phyloP scores from a whole-genome alignment of 1,284 basidiomycete genomes.

The Pseudozyma sp. region DNA sequence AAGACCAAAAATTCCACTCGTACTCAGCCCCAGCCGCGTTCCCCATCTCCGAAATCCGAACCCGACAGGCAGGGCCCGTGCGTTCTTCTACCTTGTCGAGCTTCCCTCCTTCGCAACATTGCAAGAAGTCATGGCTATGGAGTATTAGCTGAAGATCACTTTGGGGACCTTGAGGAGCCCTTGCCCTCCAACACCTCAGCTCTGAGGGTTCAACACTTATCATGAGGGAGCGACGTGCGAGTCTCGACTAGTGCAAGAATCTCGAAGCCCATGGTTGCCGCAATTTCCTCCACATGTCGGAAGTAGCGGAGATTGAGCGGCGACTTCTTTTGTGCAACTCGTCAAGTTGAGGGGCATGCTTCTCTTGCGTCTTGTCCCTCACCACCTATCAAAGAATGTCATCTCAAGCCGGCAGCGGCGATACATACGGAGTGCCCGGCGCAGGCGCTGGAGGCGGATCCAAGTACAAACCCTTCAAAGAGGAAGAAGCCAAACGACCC shows the following conservation, averaged over 20 bases:
- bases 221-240: too few relatives aligned
- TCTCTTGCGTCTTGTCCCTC: neutral
- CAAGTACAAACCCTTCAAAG: conserved; percentile 50
- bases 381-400: conserved; percentile 13
- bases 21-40: neutral
- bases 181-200: too few relatives aligned
- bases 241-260: too few relatives aligned
- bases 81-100: neutral
- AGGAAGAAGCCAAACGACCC: conserved; percentile 36
- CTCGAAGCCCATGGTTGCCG: neutral
- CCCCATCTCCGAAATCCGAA: conserved; percentile 4
- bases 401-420: conserved; percentile 8
- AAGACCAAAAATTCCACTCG: conserved; percentile 1
- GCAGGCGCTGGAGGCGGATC: conserved; percentile 36
- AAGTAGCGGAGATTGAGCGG: conserved; percentile 22
- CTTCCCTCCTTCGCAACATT: neutral
- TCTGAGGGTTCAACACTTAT: too few relatives aligned
- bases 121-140: neutral
- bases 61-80: neutral
- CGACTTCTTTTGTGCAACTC: neutral
- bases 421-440: conserved; percentile 44
- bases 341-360: neutral
- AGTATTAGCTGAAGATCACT: too few relatives aligned
- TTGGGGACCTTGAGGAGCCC: too few relatives aligned
- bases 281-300: conserved; percentile 11